Percentiles rank a stretch among this genome's conserved stretches.
phyloP scores from a whole-genome alignment of 2,329 filamentous ascomycete species.

The Paraconiothyrium brasiliense region DNA sequence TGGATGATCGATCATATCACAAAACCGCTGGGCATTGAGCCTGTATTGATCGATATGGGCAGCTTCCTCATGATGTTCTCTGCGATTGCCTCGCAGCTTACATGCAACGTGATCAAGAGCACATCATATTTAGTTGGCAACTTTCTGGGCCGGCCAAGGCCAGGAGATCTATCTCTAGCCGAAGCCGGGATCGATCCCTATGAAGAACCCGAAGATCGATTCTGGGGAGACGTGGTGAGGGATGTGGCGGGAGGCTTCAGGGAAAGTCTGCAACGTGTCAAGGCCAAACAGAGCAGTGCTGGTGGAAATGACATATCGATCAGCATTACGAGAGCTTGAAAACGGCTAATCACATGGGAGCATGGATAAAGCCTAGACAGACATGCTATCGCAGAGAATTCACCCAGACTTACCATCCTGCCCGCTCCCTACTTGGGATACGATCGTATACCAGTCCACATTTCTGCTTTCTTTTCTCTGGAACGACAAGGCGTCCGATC shows the following conservation, averaged over 20 bases:
- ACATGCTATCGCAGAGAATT: too few relatives aligned
- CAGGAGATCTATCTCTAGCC: background rate
- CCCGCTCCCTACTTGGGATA: slow-evolving; percentile 32
- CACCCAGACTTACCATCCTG: background rate
- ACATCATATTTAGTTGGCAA: background rate
- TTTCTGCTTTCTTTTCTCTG: slow-evolving; percentile 23
- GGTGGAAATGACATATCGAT: background rate
- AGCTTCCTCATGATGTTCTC: background rate
- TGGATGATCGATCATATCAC: background rate
- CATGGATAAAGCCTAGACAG: too few relatives aligned
- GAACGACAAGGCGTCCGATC: slow-evolving; percentile 36
- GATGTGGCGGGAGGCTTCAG: background rate
- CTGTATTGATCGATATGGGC: background rate
- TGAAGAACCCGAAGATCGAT: background rate
- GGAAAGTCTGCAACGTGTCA: background rate
- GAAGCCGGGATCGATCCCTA: background rate
- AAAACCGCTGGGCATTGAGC: background rate
- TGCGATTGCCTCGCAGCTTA: background rate
- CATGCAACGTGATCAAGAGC: background rate
- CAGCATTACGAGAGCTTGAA: background rate
- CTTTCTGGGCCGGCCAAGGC: background rate
- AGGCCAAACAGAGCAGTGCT: background rate
- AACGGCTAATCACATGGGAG: too few relatives aligned
- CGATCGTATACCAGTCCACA: slow-evolving; percentile 23
- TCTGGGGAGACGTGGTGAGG: background rate